A percentile compares a stretch with the other conserved stretches of the same genome.
Conservation (phyloP, 1,284 basidiomycete genomes). For the Austropuccinia psidii region DNA sequence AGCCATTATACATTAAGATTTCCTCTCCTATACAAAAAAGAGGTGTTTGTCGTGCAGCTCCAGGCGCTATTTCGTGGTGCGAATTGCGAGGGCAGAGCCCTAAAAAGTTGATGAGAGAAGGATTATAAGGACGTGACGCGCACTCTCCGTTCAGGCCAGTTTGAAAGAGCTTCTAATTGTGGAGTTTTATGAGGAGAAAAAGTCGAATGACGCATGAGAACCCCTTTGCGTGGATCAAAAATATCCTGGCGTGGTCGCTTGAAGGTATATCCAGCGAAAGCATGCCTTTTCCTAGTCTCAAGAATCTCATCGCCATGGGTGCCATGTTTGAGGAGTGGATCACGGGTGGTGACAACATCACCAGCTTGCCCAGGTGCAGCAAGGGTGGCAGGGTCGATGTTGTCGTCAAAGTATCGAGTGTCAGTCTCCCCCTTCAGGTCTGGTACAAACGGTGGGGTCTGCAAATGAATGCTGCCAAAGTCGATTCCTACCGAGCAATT, state of each 20-base stretch:
- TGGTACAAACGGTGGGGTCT: slow-evolving; percentile 77
- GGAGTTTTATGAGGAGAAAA: neutral
- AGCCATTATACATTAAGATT: no score
- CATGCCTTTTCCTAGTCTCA: slow-evolving; percentile 79
- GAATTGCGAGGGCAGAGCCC: no score
- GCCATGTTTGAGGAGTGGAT: slow-evolving; percentile 75
- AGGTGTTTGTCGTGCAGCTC: no score
- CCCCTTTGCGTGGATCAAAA: slow-evolving; percentile 35
- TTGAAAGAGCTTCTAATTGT: neutral
- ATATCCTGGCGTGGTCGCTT: slow-evolving; percentile 15
- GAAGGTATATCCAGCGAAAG: slow-evolving; percentile 80
- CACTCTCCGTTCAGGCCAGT: neutral
- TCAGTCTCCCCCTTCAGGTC: slow-evolving; percentile 69
- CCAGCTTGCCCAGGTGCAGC: slow-evolving; percentile 79
- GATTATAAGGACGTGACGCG: slow-evolving; percentile 11
- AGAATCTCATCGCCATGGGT: slow-evolving; percentile 75
- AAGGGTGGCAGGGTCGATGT: slow-evolving; percentile 81
- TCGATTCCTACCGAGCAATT: slow-evolving; percentile 55
- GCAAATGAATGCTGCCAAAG: slow-evolving; percentile 69
- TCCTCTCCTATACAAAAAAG: no score
- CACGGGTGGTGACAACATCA: slow-evolving; percentile 70
- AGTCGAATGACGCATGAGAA: neutral
- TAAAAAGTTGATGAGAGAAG: no score
- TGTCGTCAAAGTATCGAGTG: slow-evolving; percentile 60
- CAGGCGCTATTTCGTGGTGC: no score